Conservation (phyloP, 176 grass and related monocot species). For the Raddia distichophylla region DNA sequence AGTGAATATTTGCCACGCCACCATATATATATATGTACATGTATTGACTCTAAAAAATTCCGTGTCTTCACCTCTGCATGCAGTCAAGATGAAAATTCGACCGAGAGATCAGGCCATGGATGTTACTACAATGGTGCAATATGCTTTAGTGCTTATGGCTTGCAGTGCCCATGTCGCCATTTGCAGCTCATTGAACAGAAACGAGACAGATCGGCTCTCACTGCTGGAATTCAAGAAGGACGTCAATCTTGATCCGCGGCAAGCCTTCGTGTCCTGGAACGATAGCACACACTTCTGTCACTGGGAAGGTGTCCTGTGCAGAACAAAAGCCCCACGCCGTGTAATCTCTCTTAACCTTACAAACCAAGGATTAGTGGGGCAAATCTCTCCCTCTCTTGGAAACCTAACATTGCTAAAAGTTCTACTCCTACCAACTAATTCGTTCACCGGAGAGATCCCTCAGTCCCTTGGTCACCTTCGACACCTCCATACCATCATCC, state of each 20-base stretch:
- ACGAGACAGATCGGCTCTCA: not conserved
- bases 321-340: not conserved
- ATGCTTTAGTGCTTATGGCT: not conserved
- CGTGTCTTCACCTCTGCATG: too few relatives aligned
- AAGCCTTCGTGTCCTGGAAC: not conserved
- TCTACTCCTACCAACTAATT: not conserved
- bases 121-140: not conserved
- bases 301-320: not conserved
- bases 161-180: not conserved
- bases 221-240: not conserved
- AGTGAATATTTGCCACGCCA: too few relatives aligned
- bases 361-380: not conserved
- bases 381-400: slow-evolving; percentile 30
- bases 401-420: slow-evolving; percentile 18
- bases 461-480: slow-evolving; percentile 1
- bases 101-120: not conserved
- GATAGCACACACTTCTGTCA: not conserved
- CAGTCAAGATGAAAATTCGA: too few relatives aligned
- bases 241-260: not conserved
- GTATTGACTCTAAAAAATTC: too few relatives aligned
- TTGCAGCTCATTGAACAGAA: not conserved
- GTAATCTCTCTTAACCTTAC: not conserved
- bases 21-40: too few relatives aligned
- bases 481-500: not conserved
- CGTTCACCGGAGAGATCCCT: slow-evolving; percentile 24